phyloP scores from a whole-genome alignment of 805 yeast genomes.

The Wilhelminamyces savonicus region DNA sequence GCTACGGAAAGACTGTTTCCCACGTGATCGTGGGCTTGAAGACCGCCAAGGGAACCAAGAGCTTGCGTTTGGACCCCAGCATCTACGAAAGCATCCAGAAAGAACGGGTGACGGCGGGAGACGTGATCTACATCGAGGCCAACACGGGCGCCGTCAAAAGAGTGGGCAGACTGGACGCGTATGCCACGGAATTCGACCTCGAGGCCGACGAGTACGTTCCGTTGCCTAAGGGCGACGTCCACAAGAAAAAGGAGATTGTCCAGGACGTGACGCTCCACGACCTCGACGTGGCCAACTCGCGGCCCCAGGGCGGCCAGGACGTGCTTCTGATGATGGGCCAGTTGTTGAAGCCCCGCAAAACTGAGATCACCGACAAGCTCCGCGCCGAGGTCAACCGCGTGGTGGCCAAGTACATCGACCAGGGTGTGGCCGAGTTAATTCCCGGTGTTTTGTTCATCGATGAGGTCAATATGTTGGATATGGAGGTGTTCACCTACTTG shows the following conservation, averaged over 20 bases:
- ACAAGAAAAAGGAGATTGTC: conserved; percentile 94
- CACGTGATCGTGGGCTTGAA: conserved; percentile 93
- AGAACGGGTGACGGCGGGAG: conserved; percentile 92
- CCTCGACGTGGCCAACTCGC: conserved; percentile 91
- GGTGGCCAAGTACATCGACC: conserved; percentile 92
- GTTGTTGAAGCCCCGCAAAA: conserved; percentile 89
- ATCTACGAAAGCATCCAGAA: conserved; percentile 92
- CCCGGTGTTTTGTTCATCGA: conserved; percentile 98
- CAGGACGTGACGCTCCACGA: conserved; percentile 97
- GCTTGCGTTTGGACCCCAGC: conserved; percentile 81
- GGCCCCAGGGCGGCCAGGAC: conserved; percentile 97
- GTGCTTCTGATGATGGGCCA: conserved; percentile 96
- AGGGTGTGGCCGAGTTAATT: conserved; percentile 94
- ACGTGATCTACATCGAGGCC: conserved; percentile 94
- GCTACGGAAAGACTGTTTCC: conserved; percentile 93
- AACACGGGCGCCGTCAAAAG: conserved; percentile 96
- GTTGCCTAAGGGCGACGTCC: conserved; percentile 97
- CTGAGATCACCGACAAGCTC: conserved; percentile 94
- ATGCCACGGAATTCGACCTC: conserved; percentile 95
- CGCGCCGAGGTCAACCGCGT: conserved; percentile 92
- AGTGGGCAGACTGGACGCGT: conserved; percentile 97
- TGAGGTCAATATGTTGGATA: conserved; percentile 97
- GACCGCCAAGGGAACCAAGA: conserved; percentile 88
- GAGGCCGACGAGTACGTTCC: conserved; percentile 99
- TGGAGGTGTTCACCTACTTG: conserved; percentile 92